Evolutionary conservation across 1,139 yeast species (phyloP).

Genomic region (Protomyces lactucae-debilis): DNA sequence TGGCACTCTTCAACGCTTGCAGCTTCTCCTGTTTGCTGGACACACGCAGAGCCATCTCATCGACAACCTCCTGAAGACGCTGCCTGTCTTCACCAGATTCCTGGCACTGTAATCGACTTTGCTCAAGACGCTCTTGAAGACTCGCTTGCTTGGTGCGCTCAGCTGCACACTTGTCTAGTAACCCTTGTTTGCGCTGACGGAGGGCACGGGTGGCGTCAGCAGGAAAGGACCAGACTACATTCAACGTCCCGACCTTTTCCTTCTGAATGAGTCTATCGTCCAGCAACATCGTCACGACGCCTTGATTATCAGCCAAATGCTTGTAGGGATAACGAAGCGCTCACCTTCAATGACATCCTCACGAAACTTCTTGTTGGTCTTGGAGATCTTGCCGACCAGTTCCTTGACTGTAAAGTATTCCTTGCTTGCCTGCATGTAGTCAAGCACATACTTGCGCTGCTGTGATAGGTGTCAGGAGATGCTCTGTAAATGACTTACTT

Average conservation of each 20-base stretch:
- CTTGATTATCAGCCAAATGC: not conserved
- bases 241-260: not conserved
- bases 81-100: not conserved
- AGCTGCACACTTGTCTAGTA: not conserved
- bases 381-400: not conserved
- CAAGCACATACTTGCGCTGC: not conserved
- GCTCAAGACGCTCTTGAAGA: not conserved
- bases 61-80: not conserved
- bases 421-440: not conserved
- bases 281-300: not conserved
- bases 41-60: not conserved
- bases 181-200: not conserved
- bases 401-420: not conserved
- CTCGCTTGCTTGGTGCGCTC: not conserved
- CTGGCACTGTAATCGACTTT: not conserved
- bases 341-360: not conserved
- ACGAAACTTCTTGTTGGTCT: not conserved
- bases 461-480: not conserved
- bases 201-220: conserved; percentile 1
- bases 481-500: not conserved
- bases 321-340: not conserved
- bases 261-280: not conserved
- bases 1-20: not conserved
- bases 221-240: conserved; percentile 8
- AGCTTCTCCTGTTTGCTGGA: not conserved